These are phyloP conservation scores for Apiotrichum siamense DNA, from an alignment of 1,284 basidiomycete genomes.

Conservation along the genomic window DNA sequence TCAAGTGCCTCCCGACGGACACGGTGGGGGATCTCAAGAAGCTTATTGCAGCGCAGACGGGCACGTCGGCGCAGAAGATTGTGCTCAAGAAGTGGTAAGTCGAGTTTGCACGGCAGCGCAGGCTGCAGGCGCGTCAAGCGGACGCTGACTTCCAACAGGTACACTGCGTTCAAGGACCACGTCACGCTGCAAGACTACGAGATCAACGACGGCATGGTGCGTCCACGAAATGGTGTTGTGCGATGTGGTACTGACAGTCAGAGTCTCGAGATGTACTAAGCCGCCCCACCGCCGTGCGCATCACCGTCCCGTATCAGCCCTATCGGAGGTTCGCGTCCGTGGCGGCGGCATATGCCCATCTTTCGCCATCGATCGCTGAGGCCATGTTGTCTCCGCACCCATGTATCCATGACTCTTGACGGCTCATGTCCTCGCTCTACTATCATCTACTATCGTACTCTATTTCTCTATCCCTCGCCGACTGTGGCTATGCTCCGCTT, in stretches of 20 bases:
- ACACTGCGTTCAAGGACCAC: conserved; percentile 87
- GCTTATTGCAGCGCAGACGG: conserved; percentile 92
- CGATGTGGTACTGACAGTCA: conserved; percentile 14
- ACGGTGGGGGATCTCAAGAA: conserved; percentile 96
- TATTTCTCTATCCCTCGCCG: too few species aligned
- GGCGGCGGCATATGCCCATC: too few species aligned
- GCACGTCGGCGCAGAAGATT: conserved; percentile 79
- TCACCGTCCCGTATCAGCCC: too few species aligned
- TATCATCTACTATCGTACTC: too few species aligned
- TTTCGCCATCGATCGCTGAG: too few species aligned
- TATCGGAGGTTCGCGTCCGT: too few species aligned
- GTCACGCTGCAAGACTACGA: conserved; percentile 92
- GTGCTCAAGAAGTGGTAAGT: conserved; percentile 91
- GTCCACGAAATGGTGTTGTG: conserved; percentile 15
- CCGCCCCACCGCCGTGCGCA: neutral
- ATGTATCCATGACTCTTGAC: too few species aligned
- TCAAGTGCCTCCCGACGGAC: conserved; percentile 89
- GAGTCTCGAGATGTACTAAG: conserved; percentile 82
- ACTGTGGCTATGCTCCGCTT: too few species aligned
- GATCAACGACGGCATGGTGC: conserved; percentile 79
- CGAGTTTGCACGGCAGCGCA: neutral
- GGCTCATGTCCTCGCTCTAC: too few species aligned
- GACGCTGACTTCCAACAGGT: conserved; percentile 54
- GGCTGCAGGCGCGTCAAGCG: too few species aligned
- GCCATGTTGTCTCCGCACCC: too few species aligned